These are phyloP conservation scores for Cercospora sesami DNA, from an alignment of 2,329 filamentous ascomycete genomes.

Conservation along the genomic window DNA sequence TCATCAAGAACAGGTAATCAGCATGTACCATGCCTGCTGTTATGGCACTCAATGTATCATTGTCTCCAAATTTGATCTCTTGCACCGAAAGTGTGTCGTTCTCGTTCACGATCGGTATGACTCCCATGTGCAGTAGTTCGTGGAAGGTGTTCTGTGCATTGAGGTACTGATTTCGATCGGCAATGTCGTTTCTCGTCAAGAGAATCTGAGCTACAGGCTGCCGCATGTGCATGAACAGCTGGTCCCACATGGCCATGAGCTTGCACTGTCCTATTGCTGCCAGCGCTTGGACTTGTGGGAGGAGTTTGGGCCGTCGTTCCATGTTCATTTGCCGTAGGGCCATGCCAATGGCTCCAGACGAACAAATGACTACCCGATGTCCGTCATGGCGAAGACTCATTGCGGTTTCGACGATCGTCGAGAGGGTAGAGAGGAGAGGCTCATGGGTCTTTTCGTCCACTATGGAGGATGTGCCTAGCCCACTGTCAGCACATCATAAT, in stretches of 20 bases:
- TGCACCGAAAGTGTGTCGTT: constrained; percentile 96
- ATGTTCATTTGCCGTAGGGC: constrained; percentile 88
- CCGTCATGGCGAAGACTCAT: constrained; percentile 85
- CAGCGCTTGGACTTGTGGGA: constrained; percentile 87
- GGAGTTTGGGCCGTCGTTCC: constrained; percentile 81
- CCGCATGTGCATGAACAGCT: constrained; percentile 79
- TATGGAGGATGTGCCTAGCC: constrained; percentile 91
- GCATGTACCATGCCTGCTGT: constrained; percentile 97
- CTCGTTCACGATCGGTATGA: constrained; percentile 98
- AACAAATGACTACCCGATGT: constrained; percentile 92
- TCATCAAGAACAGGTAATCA: constrained; percentile 97
- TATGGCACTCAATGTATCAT: constrained; percentile 94
- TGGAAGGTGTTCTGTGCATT: constrained; percentile 96
- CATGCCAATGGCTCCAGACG: constrained; percentile 94
- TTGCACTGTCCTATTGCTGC: constrained; percentile 95
- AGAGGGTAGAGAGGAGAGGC: constrained; percentile 85
- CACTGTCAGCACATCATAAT: constrained; percentile 19
- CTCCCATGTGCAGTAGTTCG: constrained; percentile 87
- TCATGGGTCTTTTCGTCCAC: constrained; percentile 95
- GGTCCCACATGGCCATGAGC: constrained; percentile 93
- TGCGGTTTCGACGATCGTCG: constrained; percentile 90
- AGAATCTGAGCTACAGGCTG: constrained; percentile 95
- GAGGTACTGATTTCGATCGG: constrained; percentile 89
- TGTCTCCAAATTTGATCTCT: constrained; percentile 99
- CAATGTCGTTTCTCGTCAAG: constrained; percentile 92